A percentile compares a stretch with the other conserved stretches of the same genome.
These are phyloP conservation scores for Linnemannia hyalina DNA, from an alignment of 192 early-diverging fungal species.

Conservation along the genomic window DNA sequence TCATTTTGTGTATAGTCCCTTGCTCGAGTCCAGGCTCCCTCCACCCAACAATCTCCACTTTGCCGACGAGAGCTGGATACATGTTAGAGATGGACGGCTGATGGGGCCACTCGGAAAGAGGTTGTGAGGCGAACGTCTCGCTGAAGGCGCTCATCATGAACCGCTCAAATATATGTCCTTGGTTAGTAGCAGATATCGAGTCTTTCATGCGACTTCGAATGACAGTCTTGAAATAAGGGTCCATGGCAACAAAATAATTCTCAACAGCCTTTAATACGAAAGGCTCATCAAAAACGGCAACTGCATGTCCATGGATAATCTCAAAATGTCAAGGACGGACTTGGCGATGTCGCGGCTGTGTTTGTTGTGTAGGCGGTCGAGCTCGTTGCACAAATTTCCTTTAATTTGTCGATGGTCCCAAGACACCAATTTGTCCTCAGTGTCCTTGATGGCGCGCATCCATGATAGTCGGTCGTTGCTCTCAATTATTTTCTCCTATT, in stretches of 20 bases:
- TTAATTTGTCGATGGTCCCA: conserved; percentile 15
- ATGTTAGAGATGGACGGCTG: too few relatives aligned
- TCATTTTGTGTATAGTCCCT: too few relatives aligned
- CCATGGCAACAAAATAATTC: conserved; percentile 9
- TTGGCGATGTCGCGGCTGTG: not conserved
- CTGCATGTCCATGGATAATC: too few relatives aligned
- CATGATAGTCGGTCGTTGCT: conserved; percentile 4
- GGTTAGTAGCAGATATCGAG: not conserved
- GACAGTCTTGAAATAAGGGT: conserved; percentile 3
- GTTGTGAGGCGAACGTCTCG: too few relatives aligned
- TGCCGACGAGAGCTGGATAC: too few relatives aligned
- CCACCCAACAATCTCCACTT: too few relatives aligned
- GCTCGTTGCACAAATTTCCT: conserved; percentile 33
- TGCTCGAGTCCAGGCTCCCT: too few relatives aligned
- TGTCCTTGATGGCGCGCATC: conserved; percentile 25
- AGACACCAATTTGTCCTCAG: conserved; percentile 28
- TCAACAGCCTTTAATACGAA: not conserved
- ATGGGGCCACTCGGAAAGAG: too few relatives aligned
- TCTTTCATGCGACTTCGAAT: conserved; percentile 16
- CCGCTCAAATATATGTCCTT: conserved; percentile 3
- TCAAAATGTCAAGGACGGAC: too few relatives aligned
- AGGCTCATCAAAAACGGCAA: too few relatives aligned
- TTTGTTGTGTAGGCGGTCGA: conserved; percentile 1
- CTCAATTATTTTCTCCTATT: conserved; percentile 20
- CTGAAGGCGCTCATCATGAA: too few relatives aligned